Evolutionary conservation across 1,284 basidiomycete genomes (phyloP), one percentile per base, ranked within the genome.

Genomic region (Caloboletus firmus): DNA sequence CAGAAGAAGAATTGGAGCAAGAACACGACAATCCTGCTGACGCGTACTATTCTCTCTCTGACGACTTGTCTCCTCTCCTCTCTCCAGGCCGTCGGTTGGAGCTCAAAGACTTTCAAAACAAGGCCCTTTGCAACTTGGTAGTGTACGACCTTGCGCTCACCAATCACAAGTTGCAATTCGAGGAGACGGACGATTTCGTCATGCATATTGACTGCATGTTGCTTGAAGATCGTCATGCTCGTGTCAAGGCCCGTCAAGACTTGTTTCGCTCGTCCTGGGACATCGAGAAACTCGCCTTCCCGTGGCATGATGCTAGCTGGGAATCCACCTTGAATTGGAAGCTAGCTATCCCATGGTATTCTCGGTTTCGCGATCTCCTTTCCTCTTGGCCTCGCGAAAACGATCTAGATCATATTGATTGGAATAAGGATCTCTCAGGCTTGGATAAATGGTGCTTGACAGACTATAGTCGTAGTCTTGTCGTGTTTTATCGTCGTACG

Each of bases 281-380:
- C 11, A 35, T 58, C 24, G 24, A 3, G 24, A 44, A 3, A 2
- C 17, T 2, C 0, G 13, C 13, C 1, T 59, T 58, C 5, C 56
- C 35, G 3, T 57, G 55, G 48, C 55, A 58, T n/a, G 51, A 58
- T 10, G 11, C 22, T 0, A 22, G 12, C 1, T 59, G 57, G 47
- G 44, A 58, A 13, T 45, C 10, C 0, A 24, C n/a, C 24, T 24
- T 24, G 3, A 36, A 55, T 3, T 44, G 37, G 57, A 50, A 10
- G 3, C 41, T 35, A 12, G 52, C 58, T 5, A n/a, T 59, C 7
- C 58, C 34, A 0, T 59, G 58, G 58, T 57, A 57, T 9, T 51
- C 45, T 0, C 22, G 26, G 0, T 52, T 59, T 22, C 18, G 35
- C n/a, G n/a, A n/a, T n/a, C 0, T 31, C 20, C 3, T 35, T 59